Conservation (phyloP, 305 asterid genomes). For the Solanum hybrid region DNA sequence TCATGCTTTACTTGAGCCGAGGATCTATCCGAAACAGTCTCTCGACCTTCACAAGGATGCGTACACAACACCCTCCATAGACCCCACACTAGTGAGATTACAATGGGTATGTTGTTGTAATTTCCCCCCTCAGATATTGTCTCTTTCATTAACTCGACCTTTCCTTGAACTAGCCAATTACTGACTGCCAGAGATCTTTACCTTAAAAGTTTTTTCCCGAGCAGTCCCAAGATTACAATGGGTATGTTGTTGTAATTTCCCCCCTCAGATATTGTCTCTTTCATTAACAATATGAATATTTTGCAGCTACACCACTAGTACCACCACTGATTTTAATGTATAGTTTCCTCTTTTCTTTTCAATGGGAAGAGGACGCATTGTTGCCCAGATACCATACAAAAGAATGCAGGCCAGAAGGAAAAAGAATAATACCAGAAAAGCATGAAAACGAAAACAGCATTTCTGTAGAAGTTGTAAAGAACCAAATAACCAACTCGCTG, state of each 20-base stretch:
- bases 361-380: not conserved
- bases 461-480: conserved; percentile 86
- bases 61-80: not conserved
- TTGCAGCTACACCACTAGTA: not conserved
- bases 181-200: not conserved
- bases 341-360: not conserved
- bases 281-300: not conserved
- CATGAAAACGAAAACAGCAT: conserved; percentile 92
- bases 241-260: too few species aligned
- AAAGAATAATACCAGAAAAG: conserved; percentile 66
- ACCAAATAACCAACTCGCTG: conserved; percentile 87
- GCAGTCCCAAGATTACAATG: not conserved
- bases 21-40: not conserved
- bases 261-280: too few species aligned
- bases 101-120: not conserved
- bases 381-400: not conserved
- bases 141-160: not conserved
- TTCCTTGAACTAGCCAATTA: not conserved
- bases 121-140: not conserved
- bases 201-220: not conserved
- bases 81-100: not conserved
- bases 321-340: not conserved
- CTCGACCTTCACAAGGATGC: not conserved
- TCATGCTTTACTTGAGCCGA: not conserved
- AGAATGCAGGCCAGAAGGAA: not conserved